Percentiles rank a stretch among this genome's conserved stretches.
Evolutionary conservation across 768 basidiomycete species (phyloP).

Genomic region (Termitomyces sp.): DNA sequence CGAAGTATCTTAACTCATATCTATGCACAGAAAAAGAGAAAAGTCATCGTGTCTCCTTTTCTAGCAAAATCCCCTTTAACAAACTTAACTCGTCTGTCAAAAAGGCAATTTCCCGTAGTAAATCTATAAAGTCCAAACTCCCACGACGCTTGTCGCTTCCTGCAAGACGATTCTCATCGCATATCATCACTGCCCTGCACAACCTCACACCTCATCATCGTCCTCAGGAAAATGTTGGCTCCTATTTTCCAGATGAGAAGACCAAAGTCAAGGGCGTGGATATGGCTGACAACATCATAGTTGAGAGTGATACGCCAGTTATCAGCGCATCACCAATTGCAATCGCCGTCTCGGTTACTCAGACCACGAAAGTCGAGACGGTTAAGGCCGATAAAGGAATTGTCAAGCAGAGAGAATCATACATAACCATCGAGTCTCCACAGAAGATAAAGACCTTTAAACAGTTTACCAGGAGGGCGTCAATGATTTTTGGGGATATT

Average conservation of each 20-base stretch:
- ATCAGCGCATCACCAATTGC: neutral
- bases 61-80: too few relatives aligned
- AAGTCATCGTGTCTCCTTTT: too few relatives aligned
- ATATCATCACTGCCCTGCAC: neutral
- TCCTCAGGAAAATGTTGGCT: neutral
- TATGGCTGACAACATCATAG: neutral
- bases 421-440: neutral
- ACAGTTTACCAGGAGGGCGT: neutral
- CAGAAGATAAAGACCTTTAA: neutral
- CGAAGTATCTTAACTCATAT: neutral
- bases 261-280: neutral
- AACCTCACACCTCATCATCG: neutral
- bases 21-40: too few relatives aligned
- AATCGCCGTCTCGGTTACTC: neutral
- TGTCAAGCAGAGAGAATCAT: neutral
- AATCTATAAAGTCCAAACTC: neutral
- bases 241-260: neutral
- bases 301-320: neutral
- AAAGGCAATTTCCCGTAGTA: too few relatives aligned
- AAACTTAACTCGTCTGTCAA: too few relatives aligned
- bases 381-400: neutral
- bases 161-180: neutral
- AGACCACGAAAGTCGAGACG: neutral
- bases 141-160: constrained; percentile 3
- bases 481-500: neutral